Conservation (phyloP, 345 rosid species). For the Rhodamnia rubescens region DNA sequence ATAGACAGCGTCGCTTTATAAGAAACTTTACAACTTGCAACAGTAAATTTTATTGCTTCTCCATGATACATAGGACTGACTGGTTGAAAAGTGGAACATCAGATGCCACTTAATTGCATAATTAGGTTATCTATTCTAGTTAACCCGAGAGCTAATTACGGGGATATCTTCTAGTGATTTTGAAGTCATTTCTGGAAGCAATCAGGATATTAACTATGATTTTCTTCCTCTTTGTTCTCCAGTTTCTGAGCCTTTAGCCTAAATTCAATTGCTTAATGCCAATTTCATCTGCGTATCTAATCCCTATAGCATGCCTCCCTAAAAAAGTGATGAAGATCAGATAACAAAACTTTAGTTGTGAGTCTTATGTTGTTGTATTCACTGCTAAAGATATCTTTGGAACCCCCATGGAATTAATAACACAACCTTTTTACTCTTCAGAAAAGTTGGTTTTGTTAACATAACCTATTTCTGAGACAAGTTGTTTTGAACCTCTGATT, state of each 20-base stretch:
- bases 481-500: not conserved
- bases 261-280: not conserved
- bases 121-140: not conserved
- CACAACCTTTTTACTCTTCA: not conserved
- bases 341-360: not conserved
- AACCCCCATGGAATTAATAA: not conserved
- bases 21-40: not conserved
- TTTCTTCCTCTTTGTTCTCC: not conserved
- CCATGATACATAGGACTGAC: not conserved
- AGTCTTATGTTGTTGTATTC: not conserved
- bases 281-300: not conserved
- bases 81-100: not conserved
- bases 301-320: not conserved
- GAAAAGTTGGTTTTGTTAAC: not conserved
- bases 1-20: not conserved
- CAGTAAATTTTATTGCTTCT: not conserved
- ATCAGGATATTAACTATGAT: not conserved
- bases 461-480: not conserved
- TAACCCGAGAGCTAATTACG: not conserved
- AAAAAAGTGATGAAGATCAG: not conserved
- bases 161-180: not conserved
- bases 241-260: not conserved
- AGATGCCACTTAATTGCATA: not conserved
- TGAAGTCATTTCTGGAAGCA: not conserved
- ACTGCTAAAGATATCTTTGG: not conserved